Conservation (phyloP, 2,329 filamentous ascomycete species). For the Aspergillus spinulosporus region DNA sequence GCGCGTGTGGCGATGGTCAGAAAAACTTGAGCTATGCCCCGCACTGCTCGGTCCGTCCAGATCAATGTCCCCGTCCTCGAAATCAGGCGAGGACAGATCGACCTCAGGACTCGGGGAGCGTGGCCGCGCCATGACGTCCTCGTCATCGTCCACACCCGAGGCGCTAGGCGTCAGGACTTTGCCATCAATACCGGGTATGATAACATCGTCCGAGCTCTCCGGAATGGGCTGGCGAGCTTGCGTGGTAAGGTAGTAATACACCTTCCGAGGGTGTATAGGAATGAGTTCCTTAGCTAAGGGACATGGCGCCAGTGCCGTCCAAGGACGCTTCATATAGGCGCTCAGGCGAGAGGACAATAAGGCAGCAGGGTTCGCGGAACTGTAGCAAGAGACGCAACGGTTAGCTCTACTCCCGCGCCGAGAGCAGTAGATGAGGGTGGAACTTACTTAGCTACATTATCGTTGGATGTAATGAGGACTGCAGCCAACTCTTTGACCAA, state of each 20-base stretch:
- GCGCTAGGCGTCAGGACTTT: slow-evolving; percentile 80
- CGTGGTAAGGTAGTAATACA: slow-evolving; percentile 96
- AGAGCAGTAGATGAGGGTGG: not conserved
- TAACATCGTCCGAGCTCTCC: slow-evolving; percentile 57
- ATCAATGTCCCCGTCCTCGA: slow-evolving; percentile 68
- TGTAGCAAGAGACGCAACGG: slow-evolving; percentile 44
- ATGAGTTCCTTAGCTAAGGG: slow-evolving; percentile 92
- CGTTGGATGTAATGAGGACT: slow-evolving; percentile 72
- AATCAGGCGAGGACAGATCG: slow-evolving; percentile 82
- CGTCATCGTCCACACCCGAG: slow-evolving; percentile 71
- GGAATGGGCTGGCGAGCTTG: slow-evolving; percentile 79
- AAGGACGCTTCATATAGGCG: slow-evolving; percentile 83
- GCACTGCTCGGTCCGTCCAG: slow-evolving; percentile 59
- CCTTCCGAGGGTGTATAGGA: slow-evolving; percentile 86
- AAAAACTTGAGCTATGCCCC: slow-evolving; percentile 47
- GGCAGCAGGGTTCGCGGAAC: slow-evolving; percentile 91
- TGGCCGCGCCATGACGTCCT: slow-evolving; percentile 59
- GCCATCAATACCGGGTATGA: slow-evolving; percentile 51
- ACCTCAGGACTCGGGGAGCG: slow-evolving; percentile 82
- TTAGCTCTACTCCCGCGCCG: slow-evolving; percentile 20
- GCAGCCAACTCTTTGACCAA: slow-evolving; percentile 90
- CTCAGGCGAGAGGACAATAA: slow-evolving; percentile 92
- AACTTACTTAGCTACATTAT: slow-evolving; percentile 87
- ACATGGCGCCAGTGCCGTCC: slow-evolving; percentile 76
- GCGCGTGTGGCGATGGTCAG: slow-evolving; percentile 59